Evolutionary conservation across 2,329 filamentous ascomycete genomes (phyloP), one percentile per base, ranked within the genome.

Genomic region (Alternaria consortialis): DNA sequence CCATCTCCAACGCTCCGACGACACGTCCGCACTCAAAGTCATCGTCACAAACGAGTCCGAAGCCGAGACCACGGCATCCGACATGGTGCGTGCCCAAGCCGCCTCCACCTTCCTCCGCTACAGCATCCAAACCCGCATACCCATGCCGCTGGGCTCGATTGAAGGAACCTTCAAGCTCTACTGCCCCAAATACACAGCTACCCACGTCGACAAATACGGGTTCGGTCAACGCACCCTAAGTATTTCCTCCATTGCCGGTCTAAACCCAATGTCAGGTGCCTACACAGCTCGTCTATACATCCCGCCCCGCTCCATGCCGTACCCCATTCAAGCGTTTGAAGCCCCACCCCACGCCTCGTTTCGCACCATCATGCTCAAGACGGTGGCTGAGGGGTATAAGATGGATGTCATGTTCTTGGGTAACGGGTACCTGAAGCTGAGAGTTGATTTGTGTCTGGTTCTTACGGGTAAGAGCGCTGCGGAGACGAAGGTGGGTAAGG

Each of bases 331-430:
- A 2, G 15, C 60, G 0, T 76, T 77, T 34, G 8, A 53, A 1
- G 62, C 56, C 1, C 74, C 74, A 36, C 71, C 74, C 7, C 73
- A 77, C 47, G 75, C 75, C 0, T 65, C 63, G 1, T 75, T 75
- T 37, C 68, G 73, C 9, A 43, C 53, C 2, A 69, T 60, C 5
- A 53, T n/a, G 15, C 23, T 76, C 11, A 64, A 53, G 60, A 76
- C 71, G 2, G 55, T 53, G 8, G 53, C 36, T 0, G 74, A 76
- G 63, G 63, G 69, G 17, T 74, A 76, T 32, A 47, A 34, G 4
- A 59, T 77, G 53, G 67, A 75, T 1, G 31, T 75, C 5, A 42
- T 72, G 7, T 77, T 76, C 44, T 27, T 76, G 37, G 75, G 75
- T 0, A 73, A 74, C 34, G 74, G 75, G 11, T 76, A 73, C 40